Evolutionary conservation across 2,329 filamentous ascomycete species (phyloP).

Genomic region (Arachnomyces sp.): DNA sequence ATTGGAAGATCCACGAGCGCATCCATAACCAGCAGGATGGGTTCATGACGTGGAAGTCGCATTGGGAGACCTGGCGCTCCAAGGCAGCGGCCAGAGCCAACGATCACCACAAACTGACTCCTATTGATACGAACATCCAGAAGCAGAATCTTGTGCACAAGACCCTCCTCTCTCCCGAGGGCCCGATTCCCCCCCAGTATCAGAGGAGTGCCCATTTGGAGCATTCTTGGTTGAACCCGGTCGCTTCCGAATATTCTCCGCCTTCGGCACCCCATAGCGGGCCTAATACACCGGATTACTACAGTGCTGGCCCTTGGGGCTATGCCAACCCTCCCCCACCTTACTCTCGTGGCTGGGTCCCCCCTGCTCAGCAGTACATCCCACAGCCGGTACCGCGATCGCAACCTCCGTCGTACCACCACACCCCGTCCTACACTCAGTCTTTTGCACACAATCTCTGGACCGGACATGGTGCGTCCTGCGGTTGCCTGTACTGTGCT

Average conservation of each 20-base stretch:
- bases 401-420: slow-evolving; percentile 39
- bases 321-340: slow-evolving; percentile 35
- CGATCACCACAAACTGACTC: slow-evolving; percentile 45
- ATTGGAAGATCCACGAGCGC: slow-evolving; percentile 80
- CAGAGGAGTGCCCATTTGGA: slow-evolving; percentile 40
- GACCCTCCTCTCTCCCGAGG: slow-evolving; percentile 39
- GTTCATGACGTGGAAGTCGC: slow-evolving; percentile 55
- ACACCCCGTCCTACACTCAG: slow-evolving; percentile 40
- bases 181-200: slow-evolving; percentile 42
- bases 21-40: slow-evolving; percentile 64
- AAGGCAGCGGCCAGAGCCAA: slow-evolving; percentile 39
- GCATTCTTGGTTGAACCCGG: slow-evolving; percentile 44
- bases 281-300: slow-evolving; percentile 41
- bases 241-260: slow-evolving; percentile 43
- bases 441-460: slow-evolving; percentile 40
- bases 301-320: slow-evolving; percentile 34
- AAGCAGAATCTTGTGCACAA: slow-evolving; percentile 44
- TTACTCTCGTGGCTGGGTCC: slow-evolving; percentile 33
- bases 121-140: slow-evolving; percentile 57
- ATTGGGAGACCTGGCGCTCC: slow-evolving; percentile 57
- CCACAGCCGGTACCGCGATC: slow-evolving; percentile 31
- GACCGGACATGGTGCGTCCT: slow-evolving; percentile 40
- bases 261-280: slow-evolving; percentile 42
- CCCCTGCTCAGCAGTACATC: slow-evolving; percentile 28
- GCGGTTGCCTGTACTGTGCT: slow-evolving; percentile 40